Conservation (phyloP, 805 yeast species). For the Jamesozyma rosinii region DNA sequence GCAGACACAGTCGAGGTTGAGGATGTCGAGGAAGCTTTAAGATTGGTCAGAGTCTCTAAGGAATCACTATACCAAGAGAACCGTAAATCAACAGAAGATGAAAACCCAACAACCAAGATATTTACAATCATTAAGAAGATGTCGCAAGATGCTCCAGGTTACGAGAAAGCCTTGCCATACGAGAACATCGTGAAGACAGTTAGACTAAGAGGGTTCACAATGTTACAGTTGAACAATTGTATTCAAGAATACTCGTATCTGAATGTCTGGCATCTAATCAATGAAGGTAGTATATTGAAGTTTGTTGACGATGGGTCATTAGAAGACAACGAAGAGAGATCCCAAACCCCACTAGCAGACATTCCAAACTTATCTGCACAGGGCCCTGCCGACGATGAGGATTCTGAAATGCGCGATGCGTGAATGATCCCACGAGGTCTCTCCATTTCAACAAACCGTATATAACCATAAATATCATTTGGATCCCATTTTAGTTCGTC, state of each 20-base stretch:
- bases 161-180: constrained; percentile 32
- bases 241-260: constrained; percentile 62
- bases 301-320: constrained; percentile 39
- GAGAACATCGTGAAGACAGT: constrained; percentile 51
- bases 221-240: constrained; percentile 67
- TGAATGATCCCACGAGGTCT: too few species aligned
- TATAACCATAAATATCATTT: too few species aligned
- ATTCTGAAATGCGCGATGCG: constrained; percentile 9
- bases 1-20: constrained; percentile 56
- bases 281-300: constrained; percentile 57
- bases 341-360: neutral
- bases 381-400: constrained; percentile 5
- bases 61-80: constrained; percentile 59
- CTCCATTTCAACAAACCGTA: neutral
- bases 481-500: neutral
- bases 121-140: constrained; percentile 59
- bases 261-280: constrained; percentile 68
- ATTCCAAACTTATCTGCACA: neutral
- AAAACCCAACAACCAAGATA: constrained; percentile 57
- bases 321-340: constrained; percentile 7
- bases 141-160: constrained; percentile 34
- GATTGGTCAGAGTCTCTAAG: constrained; percentile 80
- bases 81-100: constrained; percentile 46
- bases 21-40: constrained; percentile 92
- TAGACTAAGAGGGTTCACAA: constrained; percentile 75